Evolutionary conservation across 2,329 filamentous ascomycete genomes (phyloP).

Genomic region (Curvularia spicifera): DNA sequence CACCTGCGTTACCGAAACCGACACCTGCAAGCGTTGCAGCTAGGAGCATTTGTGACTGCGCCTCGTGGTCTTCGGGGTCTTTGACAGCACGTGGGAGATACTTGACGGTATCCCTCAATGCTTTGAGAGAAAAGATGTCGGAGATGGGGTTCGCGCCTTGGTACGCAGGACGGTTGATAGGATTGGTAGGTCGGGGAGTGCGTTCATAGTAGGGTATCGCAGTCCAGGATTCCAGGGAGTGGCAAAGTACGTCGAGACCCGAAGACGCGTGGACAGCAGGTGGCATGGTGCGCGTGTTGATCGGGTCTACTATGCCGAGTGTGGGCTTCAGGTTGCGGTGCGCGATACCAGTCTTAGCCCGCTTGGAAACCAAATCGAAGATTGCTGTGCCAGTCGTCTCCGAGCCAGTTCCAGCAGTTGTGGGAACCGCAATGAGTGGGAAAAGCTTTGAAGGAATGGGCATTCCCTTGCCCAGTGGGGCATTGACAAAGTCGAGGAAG

Average conservation of each 20-base stretch:
- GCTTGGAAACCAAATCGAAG: constrained; percentile 89
- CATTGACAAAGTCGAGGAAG: constrained; percentile 97
- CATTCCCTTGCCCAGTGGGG: constrained; percentile 82
- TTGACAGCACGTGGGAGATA: constrained; percentile 88
- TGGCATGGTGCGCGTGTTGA: constrained; percentile 97
- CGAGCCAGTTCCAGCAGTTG: constrained; percentile 84
- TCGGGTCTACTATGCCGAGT: constrained; percentile 80
- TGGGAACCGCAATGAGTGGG: constrained; percentile 82
- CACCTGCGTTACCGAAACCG: constrained; percentile 96
- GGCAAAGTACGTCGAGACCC: constrained; percentile 93
- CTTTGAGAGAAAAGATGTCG: constrained; percentile 92
- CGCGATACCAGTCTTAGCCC: constrained; percentile 93
- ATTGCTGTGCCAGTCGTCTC: constrained; percentile 98
- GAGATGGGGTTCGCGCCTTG: constrained; percentile 98
- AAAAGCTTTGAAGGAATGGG: constrained; percentile 74
- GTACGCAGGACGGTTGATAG: constrained; percentile 89
- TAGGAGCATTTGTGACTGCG: constrained; percentile 93
- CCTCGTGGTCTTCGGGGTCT: constrained; percentile 89
- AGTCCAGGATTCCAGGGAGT: constrained; percentile 95
- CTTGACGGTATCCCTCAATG: constrained; percentile 82
- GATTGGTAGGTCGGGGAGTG: constrained; percentile 82
- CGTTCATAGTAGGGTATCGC: constrained; percentile 93
- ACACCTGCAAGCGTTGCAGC: constrained; percentile 93
- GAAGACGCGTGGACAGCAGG: constrained; percentile 89
- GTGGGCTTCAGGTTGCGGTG: constrained; percentile 96